Evolutionary conservation across 306 rosid genomes (phyloP).

Genomic region (Hippophae rhamnoides): DNA sequence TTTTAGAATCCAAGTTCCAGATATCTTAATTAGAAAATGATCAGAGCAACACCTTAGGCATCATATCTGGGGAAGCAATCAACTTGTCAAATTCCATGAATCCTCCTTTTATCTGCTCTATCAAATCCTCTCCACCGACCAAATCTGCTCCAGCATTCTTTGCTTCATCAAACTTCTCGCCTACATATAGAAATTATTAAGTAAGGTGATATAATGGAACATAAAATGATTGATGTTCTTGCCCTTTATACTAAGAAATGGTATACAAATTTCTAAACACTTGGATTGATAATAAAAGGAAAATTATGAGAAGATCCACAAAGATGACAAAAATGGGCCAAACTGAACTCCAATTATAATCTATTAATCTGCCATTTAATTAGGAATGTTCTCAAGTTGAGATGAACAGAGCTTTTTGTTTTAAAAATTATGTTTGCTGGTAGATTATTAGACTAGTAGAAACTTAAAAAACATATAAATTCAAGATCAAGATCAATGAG

Average conservation of each 20-base stretch:
- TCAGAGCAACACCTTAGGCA: conserved; percentile 77
- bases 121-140: conserved; percentile 98
- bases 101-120: conserved; percentile 93
- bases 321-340: background rate
- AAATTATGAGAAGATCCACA: background rate
- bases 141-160: conserved; percentile 96
- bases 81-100: conserved; percentile 97
- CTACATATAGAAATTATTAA: conserved; percentile 27
- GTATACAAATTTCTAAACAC: background rate
- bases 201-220: conserved; percentile 16
- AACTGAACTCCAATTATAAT: too few relatives aligned
- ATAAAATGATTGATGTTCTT: background rate
- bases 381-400: too few relatives aligned
- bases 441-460: background rate
- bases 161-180: conserved; percentile 92
- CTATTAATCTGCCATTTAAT: too few relatives aligned
- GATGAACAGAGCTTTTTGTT: too few relatives aligned
- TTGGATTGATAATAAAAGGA: background rate
- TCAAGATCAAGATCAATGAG: background rate
- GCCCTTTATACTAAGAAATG: background rate
- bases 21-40: conserved; percentile 16
- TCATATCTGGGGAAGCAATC: conserved; percentile 99
- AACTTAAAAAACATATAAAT: background rate
- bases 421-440: too few relatives aligned
- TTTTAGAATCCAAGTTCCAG: too few relatives aligned